Conservation (phyloP, 2,329 filamentous ascomycete species). For the Fusarium robinianum region DNA sequence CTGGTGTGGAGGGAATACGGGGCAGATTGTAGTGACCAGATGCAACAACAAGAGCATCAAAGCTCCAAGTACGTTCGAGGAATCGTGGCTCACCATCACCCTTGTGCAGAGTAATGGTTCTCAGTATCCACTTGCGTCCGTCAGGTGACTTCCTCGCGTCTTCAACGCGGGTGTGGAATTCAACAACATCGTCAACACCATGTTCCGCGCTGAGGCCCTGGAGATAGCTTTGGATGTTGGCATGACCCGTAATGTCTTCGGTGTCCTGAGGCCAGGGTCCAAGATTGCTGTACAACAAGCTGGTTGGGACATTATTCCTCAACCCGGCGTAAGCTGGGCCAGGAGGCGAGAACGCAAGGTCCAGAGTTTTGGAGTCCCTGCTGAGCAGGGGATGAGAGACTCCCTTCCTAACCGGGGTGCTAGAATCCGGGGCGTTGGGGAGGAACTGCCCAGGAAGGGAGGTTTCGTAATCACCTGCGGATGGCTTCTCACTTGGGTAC, state of each 20-base stretch:
- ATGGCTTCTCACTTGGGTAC: conserved; percentile 41
- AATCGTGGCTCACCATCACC: conserved; percentile 30
- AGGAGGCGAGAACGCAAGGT: conserved; percentile 31
- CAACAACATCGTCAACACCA: conserved; percentile 54
- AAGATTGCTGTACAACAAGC: conserved; percentile 49
- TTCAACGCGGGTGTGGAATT: conserved; percentile 64
- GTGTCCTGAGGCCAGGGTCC: conserved; percentile 62
- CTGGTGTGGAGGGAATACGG: conserved; percentile 62
- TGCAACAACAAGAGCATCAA: conserved; percentile 70
- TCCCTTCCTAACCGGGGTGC: neutral
- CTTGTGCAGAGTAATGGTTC: conserved; percentile 50
- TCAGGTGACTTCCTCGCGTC: conserved; percentile 50
- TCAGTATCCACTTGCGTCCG: conserved; percentile 54
- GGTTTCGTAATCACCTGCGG: conserved; percentile 34
- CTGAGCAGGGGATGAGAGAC: neutral
- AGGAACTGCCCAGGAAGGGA: conserved; percentile 18
- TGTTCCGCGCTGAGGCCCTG: conserved; percentile 58
- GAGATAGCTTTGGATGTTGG: conserved; percentile 62
- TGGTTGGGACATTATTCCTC: conserved; percentile 77
- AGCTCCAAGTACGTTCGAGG: conserved; percentile 42
- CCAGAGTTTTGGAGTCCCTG: neutral
- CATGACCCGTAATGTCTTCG: conserved; percentile 61
- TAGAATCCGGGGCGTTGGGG: neutral
- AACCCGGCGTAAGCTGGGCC: conserved; percentile 61
- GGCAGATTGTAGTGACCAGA: conserved; percentile 70